Percentiles rank a stretch among this genome's conserved stretches.
Evolutionary conservation across 805 yeast species (phyloP).

Genomic region (Candida maesae): DNA sequence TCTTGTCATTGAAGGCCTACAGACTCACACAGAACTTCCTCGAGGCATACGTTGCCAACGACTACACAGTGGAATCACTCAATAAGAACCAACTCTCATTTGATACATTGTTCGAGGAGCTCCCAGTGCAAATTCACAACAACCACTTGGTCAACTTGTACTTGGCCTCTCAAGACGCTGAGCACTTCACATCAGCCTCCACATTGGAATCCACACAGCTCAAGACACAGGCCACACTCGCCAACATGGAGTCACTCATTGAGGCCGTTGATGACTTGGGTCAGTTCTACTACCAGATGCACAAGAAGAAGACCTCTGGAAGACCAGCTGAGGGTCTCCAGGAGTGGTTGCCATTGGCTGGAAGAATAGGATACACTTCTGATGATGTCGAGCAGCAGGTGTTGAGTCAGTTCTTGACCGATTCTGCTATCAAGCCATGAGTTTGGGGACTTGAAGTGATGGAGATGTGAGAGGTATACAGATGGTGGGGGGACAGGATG

Average conservation of each 20-base stretch:
- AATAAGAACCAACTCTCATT: slow-evolving; percentile 56
- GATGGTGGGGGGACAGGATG: no score
- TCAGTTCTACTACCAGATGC: slow-evolving; percentile 25
- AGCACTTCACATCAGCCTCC: slow-evolving; percentile 20
- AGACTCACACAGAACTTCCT: slow-evolving; percentile 63
- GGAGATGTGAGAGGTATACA: no score
- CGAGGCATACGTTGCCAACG: slow-evolving; percentile 43
- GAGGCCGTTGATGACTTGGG: slow-evolving; percentile 26
- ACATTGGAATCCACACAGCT: slow-evolving; percentile 18
- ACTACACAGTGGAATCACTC: slow-evolving; percentile 63
- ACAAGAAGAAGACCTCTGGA: slow-evolving; percentile 20
- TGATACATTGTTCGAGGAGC: slow-evolving; percentile 66
- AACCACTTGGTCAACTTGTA: slow-evolving; percentile 61
- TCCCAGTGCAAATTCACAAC: slow-evolving; percentile 63
- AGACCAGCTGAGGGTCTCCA: slow-evolving; percentile 12
- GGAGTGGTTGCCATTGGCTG: slow-evolving; percentile 30
- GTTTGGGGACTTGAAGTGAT: no score
- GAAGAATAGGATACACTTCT: slow-evolving; percentile 26
- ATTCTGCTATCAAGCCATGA: slow-evolving; percentile 22
- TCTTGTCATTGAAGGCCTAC: slow-evolving; percentile 62
- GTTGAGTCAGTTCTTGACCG: slow-evolving; percentile 22
- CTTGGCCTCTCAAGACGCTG: slow-evolving; percentile 33
- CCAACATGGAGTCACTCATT: slow-evolving; percentile 22
- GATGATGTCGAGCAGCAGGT: slow-evolving; percentile 26
- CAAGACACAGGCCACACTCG: slow-evolving; percentile 18